phyloP scores from a whole-genome alignment of 2,329 filamentous ascomycete genomes.

The Epichloe brachyelytri region DNA sequence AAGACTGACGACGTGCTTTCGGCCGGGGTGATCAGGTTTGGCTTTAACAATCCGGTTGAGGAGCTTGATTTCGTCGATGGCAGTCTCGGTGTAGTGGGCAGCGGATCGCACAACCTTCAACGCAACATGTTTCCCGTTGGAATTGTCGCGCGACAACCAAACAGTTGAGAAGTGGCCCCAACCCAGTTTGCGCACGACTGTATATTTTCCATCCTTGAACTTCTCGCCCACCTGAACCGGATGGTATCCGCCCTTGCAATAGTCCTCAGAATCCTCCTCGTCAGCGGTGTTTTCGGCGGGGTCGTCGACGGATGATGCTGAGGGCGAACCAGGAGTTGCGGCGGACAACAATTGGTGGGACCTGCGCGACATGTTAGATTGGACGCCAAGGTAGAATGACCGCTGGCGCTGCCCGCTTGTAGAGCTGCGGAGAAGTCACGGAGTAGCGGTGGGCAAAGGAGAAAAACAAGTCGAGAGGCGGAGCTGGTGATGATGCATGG shows the following conservation, averaged over 20 bases:
- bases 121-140: conserved; percentile 83
- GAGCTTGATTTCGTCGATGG: conserved; percentile 96
- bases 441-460: conserved; percentile 1
- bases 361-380: conserved; percentile 21
- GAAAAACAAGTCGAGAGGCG: not conserved
- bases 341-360: conserved; percentile 41
- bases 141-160: conserved; percentile 73
- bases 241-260: conserved; percentile 98
- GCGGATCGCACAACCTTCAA: conserved; percentile 96
- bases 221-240: conserved; percentile 88
- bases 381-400: conserved; percentile 5
- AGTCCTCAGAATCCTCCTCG: conserved; percentile 97
- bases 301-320: conserved; percentile 71
- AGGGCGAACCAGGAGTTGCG: conserved; percentile 59
- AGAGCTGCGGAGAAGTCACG: not conserved
- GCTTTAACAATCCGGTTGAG: conserved; percentile 94
- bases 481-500: conserved; percentile 3
- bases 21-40: conserved; percentile 86
- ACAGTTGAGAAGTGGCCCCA: conserved; percentile 99
- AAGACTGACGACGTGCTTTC: conserved; percentile 89
- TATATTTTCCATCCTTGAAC: conserved; percentile 96
- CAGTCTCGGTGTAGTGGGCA: conserved; percentile 96
- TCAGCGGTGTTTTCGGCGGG: conserved; percentile 84
- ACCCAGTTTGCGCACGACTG: conserved; percentile 87
- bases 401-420: conserved; percentile 7